Conservation (phyloP, 1,139 yeast genomes). For the Yamadazyma trypodendri region DNA sequence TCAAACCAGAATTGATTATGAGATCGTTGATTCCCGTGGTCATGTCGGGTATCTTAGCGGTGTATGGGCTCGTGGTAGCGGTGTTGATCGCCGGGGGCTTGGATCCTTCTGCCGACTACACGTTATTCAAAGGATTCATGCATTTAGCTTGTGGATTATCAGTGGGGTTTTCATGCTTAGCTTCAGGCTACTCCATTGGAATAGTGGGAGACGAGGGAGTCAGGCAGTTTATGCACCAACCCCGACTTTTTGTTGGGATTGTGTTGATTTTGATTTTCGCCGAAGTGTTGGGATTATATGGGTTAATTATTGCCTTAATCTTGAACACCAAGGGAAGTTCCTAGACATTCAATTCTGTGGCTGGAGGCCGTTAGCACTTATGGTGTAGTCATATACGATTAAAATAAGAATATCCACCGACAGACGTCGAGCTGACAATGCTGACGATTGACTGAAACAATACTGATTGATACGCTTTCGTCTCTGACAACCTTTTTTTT, state of each 20-base stretch:
- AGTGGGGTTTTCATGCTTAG: slow-evolving; percentile 94
- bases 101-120: slow-evolving; percentile 71
- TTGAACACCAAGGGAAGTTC: slow-evolving; percentile 77
- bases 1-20: slow-evolving; percentile 81
- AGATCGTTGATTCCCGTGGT: slow-evolving; percentile 89
- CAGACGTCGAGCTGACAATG: too few relatives aligned
- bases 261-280: slow-evolving; percentile 96
- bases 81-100: slow-evolving; percentile 94
- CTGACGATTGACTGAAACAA: too few relatives aligned
- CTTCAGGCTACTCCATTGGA: slow-evolving; percentile 98
- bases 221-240: slow-evolving; percentile 94
- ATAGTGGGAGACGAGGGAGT: slow-evolving; percentile 99
- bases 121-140: slow-evolving; percentile 93
- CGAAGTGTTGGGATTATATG: slow-evolving; percentile 96
- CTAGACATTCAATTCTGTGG: too few relatives aligned
- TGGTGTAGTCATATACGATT: too few relatives aligned
- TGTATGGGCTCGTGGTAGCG: slow-evolving; percentile 93
- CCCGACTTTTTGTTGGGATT: slow-evolving; percentile 96
- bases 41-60: slow-evolving; percentile 97
- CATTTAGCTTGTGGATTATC: slow-evolving; percentile 94
- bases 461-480: too few relatives aligned
- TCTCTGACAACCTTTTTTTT: too few relatives aligned
- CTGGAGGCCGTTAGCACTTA: too few relatives aligned
- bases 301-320: slow-evolving; percentile 88
- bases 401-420: too few relatives aligned